phyloP scores from a whole-genome alignment of 2,329 filamentous ascomycete genomes.

The Fusarium circinatum region DNA sequence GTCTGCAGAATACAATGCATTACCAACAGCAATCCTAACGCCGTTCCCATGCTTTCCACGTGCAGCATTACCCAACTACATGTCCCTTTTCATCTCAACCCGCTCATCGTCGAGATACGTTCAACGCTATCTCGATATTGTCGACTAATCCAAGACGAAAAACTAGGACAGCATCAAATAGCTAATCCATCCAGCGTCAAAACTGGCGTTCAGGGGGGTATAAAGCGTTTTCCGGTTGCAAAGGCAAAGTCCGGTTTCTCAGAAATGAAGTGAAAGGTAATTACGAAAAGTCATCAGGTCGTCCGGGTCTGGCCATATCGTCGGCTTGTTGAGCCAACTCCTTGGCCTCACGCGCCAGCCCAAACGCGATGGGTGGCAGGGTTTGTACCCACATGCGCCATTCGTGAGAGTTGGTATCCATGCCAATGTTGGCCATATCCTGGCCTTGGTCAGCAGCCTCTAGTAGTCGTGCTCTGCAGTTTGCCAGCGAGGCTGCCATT shows the following conservation, averaged over 20 bases:
- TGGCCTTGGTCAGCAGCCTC: slow-evolving; percentile 71
- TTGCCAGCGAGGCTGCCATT: slow-evolving; percentile 66
- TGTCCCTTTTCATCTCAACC: slow-evolving; percentile 27
- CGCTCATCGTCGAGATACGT: slow-evolving; percentile 16
- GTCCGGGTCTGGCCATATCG: slow-evolving; percentile 46
- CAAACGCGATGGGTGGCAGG: slow-evolving; percentile 86
- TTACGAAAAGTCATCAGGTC: slow-evolving; percentile 61
- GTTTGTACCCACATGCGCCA: slow-evolving; percentile 75
- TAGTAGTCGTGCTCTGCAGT: slow-evolving; percentile 72
- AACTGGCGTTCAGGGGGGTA: slow-evolving; percentile 34
- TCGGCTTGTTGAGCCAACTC: slow-evolving; percentile 66
- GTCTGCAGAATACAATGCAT: slow-evolving; percentile 34
- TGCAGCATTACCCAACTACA: slow-evolving; percentile 41
- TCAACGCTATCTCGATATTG: slow-evolving; percentile 22
- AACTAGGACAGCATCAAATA: slow-evolving; percentile 18
- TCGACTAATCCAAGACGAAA: slow-evolving; percentile 30
- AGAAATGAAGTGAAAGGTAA: slow-evolving; percentile 26
- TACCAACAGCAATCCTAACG: slow-evolving; percentile 41
- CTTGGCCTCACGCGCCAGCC: slow-evolving; percentile 84
- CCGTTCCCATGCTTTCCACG: slow-evolving; percentile 42
- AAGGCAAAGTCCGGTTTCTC: slow-evolving; percentile 19
- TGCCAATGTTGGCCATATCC: slow-evolving; percentile 64
- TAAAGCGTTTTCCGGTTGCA: slow-evolving; percentile 27
- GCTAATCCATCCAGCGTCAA: slow-evolving; percentile 21
- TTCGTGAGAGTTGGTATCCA: slow-evolving; percentile 60